A percentile compares a stretch with the other conserved stretches of the same genome.
Evolutionary conservation across 2,329 filamentous ascomycete species (phyloP).

Genomic region (Fusarium brevicatenulatum): DNA sequence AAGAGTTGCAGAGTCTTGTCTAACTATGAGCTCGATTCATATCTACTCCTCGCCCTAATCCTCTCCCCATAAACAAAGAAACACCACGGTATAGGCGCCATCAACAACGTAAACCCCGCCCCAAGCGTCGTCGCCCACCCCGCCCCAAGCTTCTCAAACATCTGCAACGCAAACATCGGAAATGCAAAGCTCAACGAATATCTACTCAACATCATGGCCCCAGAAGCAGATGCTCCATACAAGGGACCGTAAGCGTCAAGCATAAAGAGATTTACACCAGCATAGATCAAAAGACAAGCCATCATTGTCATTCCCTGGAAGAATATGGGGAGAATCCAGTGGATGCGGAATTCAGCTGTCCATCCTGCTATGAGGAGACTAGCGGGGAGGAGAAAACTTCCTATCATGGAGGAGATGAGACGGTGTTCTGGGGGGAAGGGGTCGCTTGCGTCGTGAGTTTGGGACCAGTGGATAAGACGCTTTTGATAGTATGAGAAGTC

Average conservation of each 20-base stretch:
- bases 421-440: conserved; percentile 12
- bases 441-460: background rate
- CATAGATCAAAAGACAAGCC: conserved; percentile 22
- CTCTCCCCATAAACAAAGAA: conserved; percentile 17
- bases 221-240: conserved; percentile 21
- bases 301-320: conserved; percentile 23
- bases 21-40: conserved; percentile 10
- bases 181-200: conserved; percentile 25
- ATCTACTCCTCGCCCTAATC: conserved; percentile 16
- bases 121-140: conserved; percentile 25
- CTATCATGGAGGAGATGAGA: conserved; percentile 23
- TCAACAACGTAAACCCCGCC: background rate
- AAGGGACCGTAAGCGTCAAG: conserved; percentile 23
- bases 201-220: conserved; percentile 28
- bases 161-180: conserved; percentile 23
- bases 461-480: conserved; percentile 1
- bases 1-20: background rate
- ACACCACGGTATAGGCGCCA: conserved; percentile 33
- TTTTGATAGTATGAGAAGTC: conserved; percentile 30
- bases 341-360: conserved; percentile 14
- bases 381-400: conserved; percentile 10
- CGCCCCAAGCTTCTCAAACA: conserved; percentile 17
- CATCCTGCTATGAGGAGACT: conserved; percentile 23
- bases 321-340: conserved; percentile 12
- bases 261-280: conserved; percentile 23